These are phyloP conservation scores for Haplosporangium gracile DNA, from an alignment of 192 early-diverging fungal species.

Conservation along the genomic window DNA sequence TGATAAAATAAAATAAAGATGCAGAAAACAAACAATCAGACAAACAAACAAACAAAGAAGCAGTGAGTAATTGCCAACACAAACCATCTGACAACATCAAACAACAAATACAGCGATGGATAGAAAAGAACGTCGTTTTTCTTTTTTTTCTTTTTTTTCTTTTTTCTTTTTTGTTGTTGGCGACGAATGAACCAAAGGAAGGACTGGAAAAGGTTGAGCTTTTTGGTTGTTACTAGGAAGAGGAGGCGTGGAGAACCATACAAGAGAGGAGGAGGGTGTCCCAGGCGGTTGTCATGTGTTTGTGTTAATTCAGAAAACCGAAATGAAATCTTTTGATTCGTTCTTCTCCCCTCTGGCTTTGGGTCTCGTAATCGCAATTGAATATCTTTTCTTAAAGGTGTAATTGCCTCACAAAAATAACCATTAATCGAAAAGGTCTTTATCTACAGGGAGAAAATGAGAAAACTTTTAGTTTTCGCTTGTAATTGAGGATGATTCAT, in stretches of 20 bases:
- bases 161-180: too few relatives aligned
- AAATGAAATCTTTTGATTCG: conserved; percentile 3
- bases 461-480: too few relatives aligned
- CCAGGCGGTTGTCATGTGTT: conserved; percentile 3
- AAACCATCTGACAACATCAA: neutral
- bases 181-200: too few relatives aligned
- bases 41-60: neutral
- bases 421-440: neutral
- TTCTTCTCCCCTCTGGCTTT: neutral
- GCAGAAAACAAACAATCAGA: too few relatives aligned
- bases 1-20: neutral
- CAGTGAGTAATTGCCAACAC: neutral
- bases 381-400: neutral
- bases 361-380: conserved; percentile 2
- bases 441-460: too few relatives aligned
- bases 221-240: neutral
- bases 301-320: neutral
- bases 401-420: neutral
- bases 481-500: neutral
- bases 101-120: neutral
- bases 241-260: neutral
- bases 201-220: too few relatives aligned
- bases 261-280: neutral
- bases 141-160: too few relatives aligned
- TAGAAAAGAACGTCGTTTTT: neutral